Base-by-base conservation (phyloP, 345 rosid genomes). In the Streptanthus diversifolius region DNA sequence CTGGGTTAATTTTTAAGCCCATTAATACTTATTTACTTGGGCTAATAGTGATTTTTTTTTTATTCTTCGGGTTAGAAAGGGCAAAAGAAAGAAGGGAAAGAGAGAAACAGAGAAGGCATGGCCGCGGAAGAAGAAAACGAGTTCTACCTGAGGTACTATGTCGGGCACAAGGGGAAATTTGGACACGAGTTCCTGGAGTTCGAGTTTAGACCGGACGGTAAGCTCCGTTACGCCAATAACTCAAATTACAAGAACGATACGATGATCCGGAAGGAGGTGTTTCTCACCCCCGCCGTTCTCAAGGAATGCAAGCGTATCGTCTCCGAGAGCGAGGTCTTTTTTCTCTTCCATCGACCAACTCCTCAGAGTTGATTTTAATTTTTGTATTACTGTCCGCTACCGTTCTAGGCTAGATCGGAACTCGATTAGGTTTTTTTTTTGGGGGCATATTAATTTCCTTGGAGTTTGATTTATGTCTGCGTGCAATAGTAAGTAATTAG, bases 241-340 rank as follows among this genome's bases (percentile, higher is more conserved):
- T 95, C 98, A 36, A 95, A 95, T 83, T 95, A 95, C 91, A 95
- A 95, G 81, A 95, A 95, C 87, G 98, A 95, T 83, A 91, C 93
- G 57, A 95, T 95, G 91, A 95, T 92, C 80, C 97, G 99, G 49
- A 95, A 95, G 72, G 98, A 95, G 80, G 90, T 95, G 64, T 95
- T 90, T 80, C 90, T 95, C 78, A 85, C 92, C 83, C 97, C 99
- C 71, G 89, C 96, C 65, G 97, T 87, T 71, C 80, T 91, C 79
- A 85, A 85, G 45, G 99, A 95, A 73, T 90, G 97, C 85, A 97
- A 91, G 83, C 97, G 99, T 68, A 90, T 95, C 84, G 86, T 95
- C 77, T n/a, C 96, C 79, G 98, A 91, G 60, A 88, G 97, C 90
- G 99, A 91, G 85, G 99, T 92, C 30, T 21, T 30, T 41, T 30